Conservation (phyloP, 192 early-diverging fungal species). For the Coemansia sp. region DNA sequence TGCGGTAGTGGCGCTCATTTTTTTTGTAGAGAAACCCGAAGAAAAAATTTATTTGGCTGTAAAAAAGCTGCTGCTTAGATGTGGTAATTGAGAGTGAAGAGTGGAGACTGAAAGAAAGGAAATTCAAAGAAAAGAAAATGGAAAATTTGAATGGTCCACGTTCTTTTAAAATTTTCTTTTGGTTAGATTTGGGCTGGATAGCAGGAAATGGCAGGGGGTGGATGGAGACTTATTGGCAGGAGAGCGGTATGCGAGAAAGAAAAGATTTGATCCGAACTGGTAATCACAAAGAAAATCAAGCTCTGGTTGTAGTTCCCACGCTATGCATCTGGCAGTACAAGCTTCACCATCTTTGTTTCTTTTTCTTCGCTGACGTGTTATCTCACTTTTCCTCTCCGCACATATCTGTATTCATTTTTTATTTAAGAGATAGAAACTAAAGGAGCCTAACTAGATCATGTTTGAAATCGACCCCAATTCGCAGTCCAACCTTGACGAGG, state of each 20-base stretch:
- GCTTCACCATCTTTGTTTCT: too few species aligned
- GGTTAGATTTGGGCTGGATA: too few species aligned
- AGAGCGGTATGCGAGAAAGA: background rate
- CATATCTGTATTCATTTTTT: background rate
- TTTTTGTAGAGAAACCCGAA: background rate
- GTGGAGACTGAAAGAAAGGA: background rate
- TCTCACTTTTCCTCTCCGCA: background rate
- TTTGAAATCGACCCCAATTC: conserved; percentile 76
- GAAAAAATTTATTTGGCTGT: background rate
- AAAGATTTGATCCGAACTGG: background rate
- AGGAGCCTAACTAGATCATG: conserved; percentile 7
- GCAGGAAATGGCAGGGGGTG: too few species aligned
- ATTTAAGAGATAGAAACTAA: background rate
- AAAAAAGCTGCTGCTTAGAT: background rate
- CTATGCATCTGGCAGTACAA: background rate
- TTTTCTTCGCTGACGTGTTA: too few species aligned
- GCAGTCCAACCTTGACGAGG: conserved; percentile 74
- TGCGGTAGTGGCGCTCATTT: conserved; percentile 32
- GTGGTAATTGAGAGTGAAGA: background rate
- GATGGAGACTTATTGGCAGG: background rate
- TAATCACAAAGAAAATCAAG: background rate
- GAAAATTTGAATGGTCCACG: too few species aligned
- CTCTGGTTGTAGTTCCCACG: background rate
- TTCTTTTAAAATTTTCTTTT: too few species aligned
- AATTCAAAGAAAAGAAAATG: background rate